A percentile compares a stretch with the other conserved stretches of the same genome.
Conservation (phyloP, 2,329 filamentous ascomycete species). For the Neofusicoccum kwambonambiense region DNA sequence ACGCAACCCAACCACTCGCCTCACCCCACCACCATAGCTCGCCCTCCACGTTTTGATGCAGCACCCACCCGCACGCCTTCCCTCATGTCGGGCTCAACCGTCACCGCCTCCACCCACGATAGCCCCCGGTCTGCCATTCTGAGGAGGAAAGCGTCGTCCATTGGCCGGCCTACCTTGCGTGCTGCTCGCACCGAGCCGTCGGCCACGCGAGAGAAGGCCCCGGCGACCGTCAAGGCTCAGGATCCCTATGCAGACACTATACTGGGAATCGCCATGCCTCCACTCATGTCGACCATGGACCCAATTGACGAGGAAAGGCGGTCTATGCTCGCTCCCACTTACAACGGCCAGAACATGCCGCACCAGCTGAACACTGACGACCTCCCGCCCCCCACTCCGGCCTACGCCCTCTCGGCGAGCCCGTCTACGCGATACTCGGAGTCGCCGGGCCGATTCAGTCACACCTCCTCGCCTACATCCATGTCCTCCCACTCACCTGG, state of each 20-base stretch:
- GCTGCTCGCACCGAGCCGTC: slow-evolving; percentile 27
- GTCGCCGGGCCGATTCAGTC: slow-evolving; percentile 70
- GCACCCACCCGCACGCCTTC: slow-evolving; percentile 45
- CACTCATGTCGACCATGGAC: slow-evolving; percentile 20
- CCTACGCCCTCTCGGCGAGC: slow-evolving; percentile 66
- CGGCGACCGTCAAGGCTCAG: slow-evolving; percentile 32
- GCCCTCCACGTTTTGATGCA: slow-evolving; percentile 37
- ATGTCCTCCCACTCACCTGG: slow-evolving; percentile 73
- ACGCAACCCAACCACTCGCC: slow-evolving; percentile 11
- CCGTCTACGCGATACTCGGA: slow-evolving; percentile 75
- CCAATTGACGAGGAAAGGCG: slow-evolving; percentile 22
- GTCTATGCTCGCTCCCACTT: slow-evolving; percentile 25
- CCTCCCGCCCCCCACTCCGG: slow-evolving; percentile 65
- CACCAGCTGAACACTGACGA: slow-evolving; percentile 63
- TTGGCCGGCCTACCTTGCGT: slow-evolving; percentile 38
- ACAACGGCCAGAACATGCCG: slow-evolving; percentile 29
- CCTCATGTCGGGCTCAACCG: slow-evolving; percentile 48
- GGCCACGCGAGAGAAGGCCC: slow-evolving; percentile 22
- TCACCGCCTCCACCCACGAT: slow-evolving; percentile 42
- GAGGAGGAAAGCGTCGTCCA: slow-evolving; percentile 45
- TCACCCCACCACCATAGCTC: slow-evolving; percentile 21
- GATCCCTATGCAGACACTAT: slow-evolving; percentile 45
- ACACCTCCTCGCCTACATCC: slow-evolving; percentile 76
- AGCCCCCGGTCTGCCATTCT: slow-evolving; percentile 46
- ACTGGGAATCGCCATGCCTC: slow-evolving; percentile 42